Evolutionary conservation across 495 filamentous ascomycete genomes (phyloP).

Genomic region (Clavariopsis aquatica): DNA sequence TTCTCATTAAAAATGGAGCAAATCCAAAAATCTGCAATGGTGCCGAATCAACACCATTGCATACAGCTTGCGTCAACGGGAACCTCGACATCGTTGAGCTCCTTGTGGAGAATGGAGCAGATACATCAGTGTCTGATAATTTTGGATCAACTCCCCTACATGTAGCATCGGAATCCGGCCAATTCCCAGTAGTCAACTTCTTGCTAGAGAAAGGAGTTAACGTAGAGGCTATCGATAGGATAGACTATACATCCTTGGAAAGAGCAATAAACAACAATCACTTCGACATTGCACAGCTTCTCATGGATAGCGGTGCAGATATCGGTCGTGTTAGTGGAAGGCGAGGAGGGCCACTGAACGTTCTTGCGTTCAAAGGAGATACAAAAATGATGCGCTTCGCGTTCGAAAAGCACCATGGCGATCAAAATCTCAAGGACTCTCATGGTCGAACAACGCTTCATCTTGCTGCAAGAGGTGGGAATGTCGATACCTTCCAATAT

Average conservation of each 20-base stretch:
- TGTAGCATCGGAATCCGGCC: background rate
- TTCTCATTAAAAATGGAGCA: background rate
- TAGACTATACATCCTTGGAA: background rate
- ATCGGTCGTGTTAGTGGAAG: background rate
- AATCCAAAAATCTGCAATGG: too few species aligned
- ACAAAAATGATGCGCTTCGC: background rate
- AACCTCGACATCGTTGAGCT: background rate
- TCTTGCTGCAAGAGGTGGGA: background rate
- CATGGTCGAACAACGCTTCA: background rate
- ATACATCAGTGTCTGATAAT: background rate
- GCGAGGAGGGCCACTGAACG: background rate
- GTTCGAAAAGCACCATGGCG: background rate
- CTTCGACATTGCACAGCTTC: background rate
- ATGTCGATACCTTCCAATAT: slow-evolving; percentile 3
- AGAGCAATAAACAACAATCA: background rate
- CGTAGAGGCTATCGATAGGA: background rate
- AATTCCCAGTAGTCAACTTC: background rate
- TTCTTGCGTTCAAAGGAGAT: background rate
- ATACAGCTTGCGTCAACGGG: background rate
- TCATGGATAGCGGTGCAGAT: background rate
- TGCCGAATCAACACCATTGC: too few species aligned
- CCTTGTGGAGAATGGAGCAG: background rate
- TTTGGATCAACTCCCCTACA: background rate
- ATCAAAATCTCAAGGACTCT: background rate
- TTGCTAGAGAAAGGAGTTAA: background rate